phyloP scores from a whole-genome alignment of 768 basidiomycete genomes.

The Hortiboletus flavorubellus region DNA sequence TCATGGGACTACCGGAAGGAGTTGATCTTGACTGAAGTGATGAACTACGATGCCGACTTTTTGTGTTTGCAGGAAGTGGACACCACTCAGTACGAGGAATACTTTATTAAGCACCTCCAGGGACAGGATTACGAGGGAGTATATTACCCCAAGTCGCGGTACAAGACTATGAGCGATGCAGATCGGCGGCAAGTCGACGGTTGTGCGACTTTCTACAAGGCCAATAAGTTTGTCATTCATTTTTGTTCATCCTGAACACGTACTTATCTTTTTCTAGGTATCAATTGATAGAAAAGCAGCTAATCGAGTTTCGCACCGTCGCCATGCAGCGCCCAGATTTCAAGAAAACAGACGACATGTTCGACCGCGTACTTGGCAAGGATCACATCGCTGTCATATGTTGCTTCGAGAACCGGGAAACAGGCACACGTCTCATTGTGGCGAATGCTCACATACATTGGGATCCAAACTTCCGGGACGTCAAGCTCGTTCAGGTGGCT shows the following conservation, averaged over 20 bases:
- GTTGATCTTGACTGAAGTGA: slow-evolving; percentile 79
- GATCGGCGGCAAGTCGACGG: slow-evolving; percentile 92
- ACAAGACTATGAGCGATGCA: slow-evolving; percentile 86
- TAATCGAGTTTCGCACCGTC: slow-evolving; percentile 89
- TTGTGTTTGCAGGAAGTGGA: slow-evolving; percentile 96
- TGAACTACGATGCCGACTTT: slow-evolving; percentile 80
- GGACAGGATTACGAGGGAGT: slow-evolving; percentile 85
- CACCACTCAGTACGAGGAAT: slow-evolving; percentile 88
- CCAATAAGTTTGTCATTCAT: slow-evolving; percentile 62
- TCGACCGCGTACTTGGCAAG: slow-evolving; percentile 94
- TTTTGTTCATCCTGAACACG: neutral
- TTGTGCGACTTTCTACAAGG: slow-evolving; percentile 94
- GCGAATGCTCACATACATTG: slow-evolving; percentile 92
- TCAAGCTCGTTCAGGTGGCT: slow-evolving; percentile 96
- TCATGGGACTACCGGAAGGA: slow-evolving; percentile 94
- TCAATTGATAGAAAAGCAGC: slow-evolving; percentile 87
- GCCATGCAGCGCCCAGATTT: slow-evolving; percentile 93
- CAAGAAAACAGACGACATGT: slow-evolving; percentile 99
- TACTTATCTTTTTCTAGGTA: slow-evolving; percentile 51
- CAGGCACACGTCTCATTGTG: slow-evolving; percentile 85
- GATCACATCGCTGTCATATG: slow-evolving; percentile 90
- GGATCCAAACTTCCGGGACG: slow-evolving; percentile 90
- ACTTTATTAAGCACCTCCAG: slow-evolving; percentile 70
- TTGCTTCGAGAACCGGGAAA: slow-evolving; percentile 81
- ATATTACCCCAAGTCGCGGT: slow-evolving; percentile 88